Base-by-base conservation (phyloP, 78 protist species). In the Dictyostelium brefeldianum region DNA sequence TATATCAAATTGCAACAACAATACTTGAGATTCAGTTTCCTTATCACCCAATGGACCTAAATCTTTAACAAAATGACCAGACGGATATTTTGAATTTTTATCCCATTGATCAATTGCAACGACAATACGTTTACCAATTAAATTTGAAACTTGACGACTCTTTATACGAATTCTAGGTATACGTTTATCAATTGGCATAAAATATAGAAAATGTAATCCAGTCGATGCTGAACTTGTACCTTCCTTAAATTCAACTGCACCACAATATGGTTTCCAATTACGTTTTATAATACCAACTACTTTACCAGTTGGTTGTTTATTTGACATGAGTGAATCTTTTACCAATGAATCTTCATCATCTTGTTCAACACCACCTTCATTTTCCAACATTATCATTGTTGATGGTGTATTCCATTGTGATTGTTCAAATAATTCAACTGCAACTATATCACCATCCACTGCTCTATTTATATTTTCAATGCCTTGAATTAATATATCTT, bases 31-130 rank as follows among this genome's bases (percentile, higher is more conserved):
- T 27, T 91, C 95, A 5, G 91, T 83, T n/a, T 91, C 92, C 14
- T 69, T 81, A 53, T 91, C 98, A 1, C 96, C 97, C 2, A 95
- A 51, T 11, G 82, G 91, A 14, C 98, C 98, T 65, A 96, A 91
- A 36, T 84, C 89, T 18, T 75, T 71, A 11, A 96, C 92, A n/a
- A 80, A 95, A 80, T 96, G 98, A 14, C 98, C 98, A 14, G 64
- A 14, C 14, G 98, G 98, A 57, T 81, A 95, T 36, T 43, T 62
- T 5, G 91, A 80, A 51, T 81, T 64, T 36, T 54, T 67, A 43
- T 80, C 82, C 98, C 98, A 96, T n/a, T 75, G 77, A 70, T 96
- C 97, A 22, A 96, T 93, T 25, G 91, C 91, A 0, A 96, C 98
- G 0, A 83, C 94, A 25, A 96, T 80, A 36, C 97, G 71, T 41